Base-by-base conservation (phyloP, 2,329 filamentous ascomycete species). In the Bipolaris zeicola region DNA sequence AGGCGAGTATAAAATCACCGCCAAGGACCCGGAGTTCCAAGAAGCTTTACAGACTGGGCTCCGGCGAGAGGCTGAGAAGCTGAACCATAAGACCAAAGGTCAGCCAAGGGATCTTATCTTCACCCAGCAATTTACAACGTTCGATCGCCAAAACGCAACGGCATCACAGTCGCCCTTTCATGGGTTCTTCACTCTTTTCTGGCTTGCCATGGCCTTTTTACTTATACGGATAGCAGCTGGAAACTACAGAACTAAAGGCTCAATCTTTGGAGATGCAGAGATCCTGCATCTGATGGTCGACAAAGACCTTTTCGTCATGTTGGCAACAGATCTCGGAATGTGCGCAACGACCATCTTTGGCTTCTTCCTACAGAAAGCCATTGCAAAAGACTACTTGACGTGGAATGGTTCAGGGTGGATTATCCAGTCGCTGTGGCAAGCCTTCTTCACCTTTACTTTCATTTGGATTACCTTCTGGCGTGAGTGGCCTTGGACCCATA, bases 401-500 rank as follows among this genome's bases (percentile, higher is more conserved):
- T 93, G 90, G 90, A 83, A 88, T 58, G 77, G 81, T 14, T 76
- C 80, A 6, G 90, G 89, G 1, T 92, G 89, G 89, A 82, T 92
- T 22, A 76, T 92, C 26, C 90, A 93, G 69, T 89, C 89, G 68
- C 77, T 89, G 1, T 93, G 89, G 89, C 88, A 94, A 76, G 78
- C 81, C 0, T 60, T 80, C 13, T 92, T 88, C 65, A 82, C 92
- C 10, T 81, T 78, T 3, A 80, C 80, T 7, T 83, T 89, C 3
- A 78, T 92, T 5, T 84, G 82, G 49, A 85, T 89, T 78, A 88
- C 89, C 0, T 82, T 89, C 47, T 82, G 87, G 68, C 83, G 89
- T 4, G 85, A 91, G 48, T 94, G 90, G 90, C 88, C 89, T 1
- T 93, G 90, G 90, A 91, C 90, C 13, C 90, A 92, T 67, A 91